Conservation (phyloP, 257 asterid genomes). For the Solanum lignicaule region DNA sequence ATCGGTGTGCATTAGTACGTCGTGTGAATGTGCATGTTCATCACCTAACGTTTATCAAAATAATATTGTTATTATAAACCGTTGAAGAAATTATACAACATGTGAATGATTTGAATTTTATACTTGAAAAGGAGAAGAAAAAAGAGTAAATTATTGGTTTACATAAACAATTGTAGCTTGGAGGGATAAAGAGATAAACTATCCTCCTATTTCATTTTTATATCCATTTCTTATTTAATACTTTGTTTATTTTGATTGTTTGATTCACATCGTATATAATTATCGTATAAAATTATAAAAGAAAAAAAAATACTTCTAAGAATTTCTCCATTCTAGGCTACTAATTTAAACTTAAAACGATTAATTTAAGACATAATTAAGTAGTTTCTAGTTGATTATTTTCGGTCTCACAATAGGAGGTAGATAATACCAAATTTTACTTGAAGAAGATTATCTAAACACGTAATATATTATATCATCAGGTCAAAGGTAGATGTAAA, state of each 20-base stretch:
- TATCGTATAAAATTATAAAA: too few relatives aligned
- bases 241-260: too few relatives aligned
- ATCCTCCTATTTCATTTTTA: not conserved
- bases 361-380: too few relatives aligned
- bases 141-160: not conserved
- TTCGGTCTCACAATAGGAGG: too few relatives aligned
- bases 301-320: too few relatives aligned
- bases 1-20: too few relatives aligned
- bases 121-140: not conserved
- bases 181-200: not conserved
- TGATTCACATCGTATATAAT: too few relatives aligned
- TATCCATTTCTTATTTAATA: not conserved
- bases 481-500: not conserved
- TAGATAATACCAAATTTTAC: too few relatives aligned
- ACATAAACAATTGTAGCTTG: not conserved
- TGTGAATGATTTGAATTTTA: not conserved
- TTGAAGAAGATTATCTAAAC: too few relatives aligned
- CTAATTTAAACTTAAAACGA: too few relatives aligned
- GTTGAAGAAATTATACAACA: not conserved
- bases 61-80: not conserved
- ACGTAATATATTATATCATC: not conserved
- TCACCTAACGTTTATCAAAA: not conserved
- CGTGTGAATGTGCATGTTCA: not conserved
- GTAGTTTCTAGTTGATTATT: too few relatives aligned
- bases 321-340: too few relatives aligned